A percentile compares a stretch with the other conserved stretches of the same genome.
Conservation (phyloP, 2,329 filamentous ascomycete species). For the Tricladium varicosporioides region DNA sequence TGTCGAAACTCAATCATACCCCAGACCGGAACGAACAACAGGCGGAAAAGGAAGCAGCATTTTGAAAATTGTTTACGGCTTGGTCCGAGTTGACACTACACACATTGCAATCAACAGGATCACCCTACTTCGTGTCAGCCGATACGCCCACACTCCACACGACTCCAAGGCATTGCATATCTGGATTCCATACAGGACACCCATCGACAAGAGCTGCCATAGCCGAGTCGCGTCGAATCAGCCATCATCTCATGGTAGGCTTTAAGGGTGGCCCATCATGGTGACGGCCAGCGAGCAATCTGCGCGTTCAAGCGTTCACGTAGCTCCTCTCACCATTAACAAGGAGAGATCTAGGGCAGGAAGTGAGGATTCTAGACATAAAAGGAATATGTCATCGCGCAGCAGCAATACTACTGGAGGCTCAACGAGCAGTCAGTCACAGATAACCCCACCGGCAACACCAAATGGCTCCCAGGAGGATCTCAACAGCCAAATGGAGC, state of each 20-base stretch:
- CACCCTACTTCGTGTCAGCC: not conserved
- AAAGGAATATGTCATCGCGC: slow-evolving; percentile 42
- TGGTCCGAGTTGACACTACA: too few relatives aligned
- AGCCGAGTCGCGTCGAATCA: not conserved
- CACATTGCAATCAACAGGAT: not conserved
- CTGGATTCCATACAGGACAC: not conserved
- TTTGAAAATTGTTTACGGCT: not conserved
- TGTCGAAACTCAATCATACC: slow-evolving; percentile 6
- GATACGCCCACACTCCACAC: not conserved
- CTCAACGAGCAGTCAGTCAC: slow-evolving; percentile 35
- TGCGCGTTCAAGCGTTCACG: slow-evolving; percentile 55
- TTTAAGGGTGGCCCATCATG: slow-evolving; percentile 29
- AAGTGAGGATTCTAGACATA: slow-evolving; percentile 38
- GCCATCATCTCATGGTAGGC: slow-evolving; percentile 26
- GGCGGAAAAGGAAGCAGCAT: not conserved
- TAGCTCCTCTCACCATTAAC: slow-evolving; percentile 56
- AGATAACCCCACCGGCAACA: slow-evolving; percentile 76
- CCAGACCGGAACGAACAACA: slow-evolving; percentile 8
- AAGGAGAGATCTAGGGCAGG: slow-evolving; percentile 39
- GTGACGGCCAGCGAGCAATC: slow-evolving; percentile 31
- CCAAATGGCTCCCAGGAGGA: slow-evolving; percentile 66
- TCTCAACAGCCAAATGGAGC: slow-evolving; percentile 40
- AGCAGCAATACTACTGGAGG: slow-evolving; percentile 25
- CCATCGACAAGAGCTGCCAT: slow-evolving; percentile 2
- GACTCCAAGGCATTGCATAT: not conserved